Base-by-base conservation (phyloP, 2,329 filamentous ascomycete species). In the Tympanopsis confertula region DNA sequence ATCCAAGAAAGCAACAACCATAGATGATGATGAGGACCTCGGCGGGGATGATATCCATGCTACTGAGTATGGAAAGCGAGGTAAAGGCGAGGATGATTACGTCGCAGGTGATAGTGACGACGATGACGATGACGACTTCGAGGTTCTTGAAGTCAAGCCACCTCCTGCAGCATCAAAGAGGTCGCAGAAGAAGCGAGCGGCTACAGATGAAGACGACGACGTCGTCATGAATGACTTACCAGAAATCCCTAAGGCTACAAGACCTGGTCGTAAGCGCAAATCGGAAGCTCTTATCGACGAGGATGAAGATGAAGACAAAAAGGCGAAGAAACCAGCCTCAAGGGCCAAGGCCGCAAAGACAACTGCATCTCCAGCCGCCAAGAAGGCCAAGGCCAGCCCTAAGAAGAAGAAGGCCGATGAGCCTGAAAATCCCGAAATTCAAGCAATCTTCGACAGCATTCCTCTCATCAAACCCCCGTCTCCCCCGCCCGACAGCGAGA, bases 381-480 rank as follows among this genome's bases (percentile, higher is more conserved):
- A 33, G 30, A 33, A 33, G 15, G 10, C 12, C 7, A 33, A 18
- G 24, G 62, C 60, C 43, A 53, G 61, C 13, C 48, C 57, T 7
- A 57, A 52, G 39, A 57, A 62, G 15, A 57, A 52, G 39, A 57
- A 62, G 15, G 65, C 68, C 15, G 65, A 69, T 4, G 58, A 55
- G 5, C 51, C 65, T 12, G 78, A 82, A 44, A 75, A 64, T 47
- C 68, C 72, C 28, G 69, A 70, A 38, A 71, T 83, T 5, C 70
- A 82, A 48, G 73, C 72, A 41, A 83, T 86, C 36, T 70, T 83
- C 37, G 77, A 81, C 49, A 78, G 68, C 50, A 82, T 86, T 41
- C 76, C 78, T 3, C 72, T 66, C 3, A 65, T 85, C 20, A 65
- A 69, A 42, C 61, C 81, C 20, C 81, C 81, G n/a, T 73, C 77